Conservation (phyloP, 2,329 filamentous ascomycete species). For the Aschersonia sp. region DNA sequence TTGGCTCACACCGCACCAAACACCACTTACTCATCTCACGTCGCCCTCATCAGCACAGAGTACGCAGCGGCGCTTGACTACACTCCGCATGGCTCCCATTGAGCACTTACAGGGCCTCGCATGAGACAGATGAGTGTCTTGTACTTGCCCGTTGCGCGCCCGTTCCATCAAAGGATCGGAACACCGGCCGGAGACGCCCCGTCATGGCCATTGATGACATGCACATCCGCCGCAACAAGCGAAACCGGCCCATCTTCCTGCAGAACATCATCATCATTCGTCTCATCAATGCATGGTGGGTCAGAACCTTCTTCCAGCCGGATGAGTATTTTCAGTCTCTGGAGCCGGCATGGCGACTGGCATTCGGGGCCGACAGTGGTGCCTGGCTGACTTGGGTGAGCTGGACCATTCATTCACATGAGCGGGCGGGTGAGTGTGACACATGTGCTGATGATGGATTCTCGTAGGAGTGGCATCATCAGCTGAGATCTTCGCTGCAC, state of each 20-base stretch:
- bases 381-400: conserved; percentile 94
- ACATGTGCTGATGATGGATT: neutral
- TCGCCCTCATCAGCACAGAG: no score
- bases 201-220: conserved; percentile 9
- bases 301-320: conserved; percentile 90
- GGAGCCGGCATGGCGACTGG: conserved; percentile 83
- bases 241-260: conserved; percentile 13
- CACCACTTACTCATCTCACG: no score
- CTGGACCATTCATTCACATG: conserved; percentile 6
- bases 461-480: conserved; percentile 75
- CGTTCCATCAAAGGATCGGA: neutral
- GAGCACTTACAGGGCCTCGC: no score
- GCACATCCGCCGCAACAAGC: conserved; percentile 5
- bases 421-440: neutral
- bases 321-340: conserved; percentile 96
- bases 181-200: neutral
- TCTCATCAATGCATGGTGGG: conserved; percentile 60
- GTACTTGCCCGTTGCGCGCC: neutral
- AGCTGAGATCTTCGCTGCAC: conserved; percentile 80
- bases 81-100: no score
- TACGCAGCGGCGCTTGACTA: no score
- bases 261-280: conserved; percentile 49
- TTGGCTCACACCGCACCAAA: no score
- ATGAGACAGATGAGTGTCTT: neutral
- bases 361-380: conserved; percentile 61